Evolutionary conservation across 2,329 filamentous ascomycete species (phyloP).

Genomic region (Malbranchea cinnamomea): DNA sequence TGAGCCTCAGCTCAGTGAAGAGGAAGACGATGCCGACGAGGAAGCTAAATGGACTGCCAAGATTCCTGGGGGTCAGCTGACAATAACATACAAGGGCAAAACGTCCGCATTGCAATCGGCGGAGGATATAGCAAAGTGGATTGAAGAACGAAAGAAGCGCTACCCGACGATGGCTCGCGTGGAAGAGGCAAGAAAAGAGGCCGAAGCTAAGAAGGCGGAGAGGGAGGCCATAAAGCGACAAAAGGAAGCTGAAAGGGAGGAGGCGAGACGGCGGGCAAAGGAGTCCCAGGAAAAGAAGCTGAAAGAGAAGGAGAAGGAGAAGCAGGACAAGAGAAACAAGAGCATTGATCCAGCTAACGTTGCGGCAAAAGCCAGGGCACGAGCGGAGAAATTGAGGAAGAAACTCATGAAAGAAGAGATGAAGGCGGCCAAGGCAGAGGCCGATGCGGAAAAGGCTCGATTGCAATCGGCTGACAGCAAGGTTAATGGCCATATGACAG

Average conservation of each 20-base stretch:
- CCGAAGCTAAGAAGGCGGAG: conserved; percentile 46
- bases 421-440: conserved; percentile 30
- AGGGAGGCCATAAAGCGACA: too few relatives aligned
- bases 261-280: conserved; percentile 17
- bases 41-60: conserved; percentile 25
- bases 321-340: conserved; percentile 14
- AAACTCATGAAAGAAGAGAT: conserved; percentile 52
- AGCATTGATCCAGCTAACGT: conserved; percentile 18
- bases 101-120: conserved; percentile 38
- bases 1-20: conserved; percentile 31
- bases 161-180: conserved; percentile 65
- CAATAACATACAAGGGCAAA: conserved; percentile 43
- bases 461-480: conserved; percentile 5
- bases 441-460: conserved; percentile 23
- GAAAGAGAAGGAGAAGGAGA: conserved; percentile 12
- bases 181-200: conserved; percentile 23
- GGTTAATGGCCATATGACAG: conserved; percentile 1
- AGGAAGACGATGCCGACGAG: conserved; percentile 31
- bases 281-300: conserved; percentile 15
- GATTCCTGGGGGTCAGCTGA: conserved; percentile 18
- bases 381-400: conserved; percentile 27
- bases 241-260: conserved; percentile 30
- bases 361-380: conserved; percentile 22
- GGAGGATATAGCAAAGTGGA: conserved; percentile 63
- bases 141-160: conserved; percentile 62